Evolutionary conservation across 2,329 filamentous ascomycete genomes (phyloP).

Genomic region (Akanthomyces lecanii): DNA sequence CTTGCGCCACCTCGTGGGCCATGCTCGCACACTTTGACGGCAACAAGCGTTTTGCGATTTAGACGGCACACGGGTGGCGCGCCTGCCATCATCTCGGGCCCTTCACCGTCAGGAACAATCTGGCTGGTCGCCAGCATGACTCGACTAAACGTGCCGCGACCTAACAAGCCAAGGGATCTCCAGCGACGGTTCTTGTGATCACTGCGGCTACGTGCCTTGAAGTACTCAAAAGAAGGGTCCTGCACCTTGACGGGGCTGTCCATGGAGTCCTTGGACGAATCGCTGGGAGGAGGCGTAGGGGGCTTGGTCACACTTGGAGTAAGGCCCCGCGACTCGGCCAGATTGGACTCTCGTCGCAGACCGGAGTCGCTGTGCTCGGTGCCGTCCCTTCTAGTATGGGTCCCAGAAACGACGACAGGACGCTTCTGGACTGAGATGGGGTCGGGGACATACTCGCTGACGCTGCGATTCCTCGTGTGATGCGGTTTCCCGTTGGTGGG

Average conservation of each 20-base stretch:
- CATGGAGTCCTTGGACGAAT: slow-evolving; percentile 52
- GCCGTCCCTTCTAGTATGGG: slow-evolving; percentile 42
- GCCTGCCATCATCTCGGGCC: slow-evolving; percentile 34
- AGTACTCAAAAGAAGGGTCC: slow-evolving; percentile 54
- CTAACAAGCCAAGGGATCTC: slow-evolving; percentile 73
- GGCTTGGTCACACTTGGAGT: slow-evolving; percentile 55
- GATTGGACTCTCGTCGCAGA: slow-evolving; percentile 71
- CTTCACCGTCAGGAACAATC: slow-evolving; percentile 47
- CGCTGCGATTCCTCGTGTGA: slow-evolving; percentile 72
- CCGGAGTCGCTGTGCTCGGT: slow-evolving; percentile 41
- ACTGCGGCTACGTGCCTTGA: slow-evolving; percentile 62
- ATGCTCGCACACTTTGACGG: slow-evolving; percentile 93
- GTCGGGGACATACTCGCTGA: slow-evolving; percentile 84
- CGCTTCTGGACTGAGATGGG: slow-evolving; percentile 63
- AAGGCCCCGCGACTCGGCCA: slow-evolving; percentile 74
- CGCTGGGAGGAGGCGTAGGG: slow-evolving; percentile 79
- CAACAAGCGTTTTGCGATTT: slow-evolving; percentile 79
- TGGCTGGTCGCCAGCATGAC: slow-evolving; percentile 88
- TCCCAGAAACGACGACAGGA: slow-evolving; percentile 67
- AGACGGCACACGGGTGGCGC: slow-evolving; percentile 29
- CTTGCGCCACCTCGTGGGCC: slow-evolving; percentile 90
- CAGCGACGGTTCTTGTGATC: slow-evolving; percentile 71
- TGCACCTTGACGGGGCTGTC: slow-evolving; percentile 40
- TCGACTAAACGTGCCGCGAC: slow-evolving; percentile 92
- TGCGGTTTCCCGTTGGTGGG: slow-evolving; percentile 1